phyloP scores from a whole-genome alignment of 2,329 filamentous ascomycete genomes.

The Pleoardoris graminearum region DNA sequence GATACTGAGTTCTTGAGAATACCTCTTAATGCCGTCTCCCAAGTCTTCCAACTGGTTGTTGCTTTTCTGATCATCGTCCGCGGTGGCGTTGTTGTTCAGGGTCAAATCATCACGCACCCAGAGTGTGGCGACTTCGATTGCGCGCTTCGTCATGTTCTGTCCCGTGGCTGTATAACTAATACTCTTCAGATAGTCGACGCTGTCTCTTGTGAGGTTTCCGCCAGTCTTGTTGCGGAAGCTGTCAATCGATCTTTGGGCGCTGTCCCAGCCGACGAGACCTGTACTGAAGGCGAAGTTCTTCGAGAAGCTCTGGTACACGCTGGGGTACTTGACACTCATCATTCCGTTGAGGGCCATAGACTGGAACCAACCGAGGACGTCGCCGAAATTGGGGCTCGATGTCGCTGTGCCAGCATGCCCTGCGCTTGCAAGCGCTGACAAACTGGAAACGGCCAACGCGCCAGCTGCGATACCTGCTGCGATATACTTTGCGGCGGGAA shows the following conservation, averaged over 20 bases:
- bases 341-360: slow-evolving; percentile 94
- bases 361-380: slow-evolving; percentile 89
- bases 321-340: slow-evolving; percentile 86
- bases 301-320: slow-evolving; percentile 84
- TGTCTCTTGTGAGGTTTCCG: slow-evolving; percentile 82
- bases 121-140: slow-evolving; percentile 52
- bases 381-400: slow-evolving; percentile 79
- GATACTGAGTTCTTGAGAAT: slow-evolving; percentile 80
- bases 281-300: slow-evolving; percentile 94
- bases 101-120: slow-evolving; percentile 56
- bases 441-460: slow-evolving; percentile 72
- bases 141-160: slow-evolving; percentile 60
- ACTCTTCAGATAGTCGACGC: slow-evolving; percentile 72
- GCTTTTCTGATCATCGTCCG: slow-evolving; percentile 44
- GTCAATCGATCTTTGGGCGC: slow-evolving; percentile 81
- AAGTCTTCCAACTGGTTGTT: slow-evolving; percentile 55
- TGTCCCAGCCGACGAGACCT: slow-evolving; percentile 80
- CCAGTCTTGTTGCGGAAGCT: slow-evolving; percentile 78
- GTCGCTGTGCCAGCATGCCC: slow-evolving; percentile 59
- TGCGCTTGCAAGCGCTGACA: slow-evolving; percentile 66
- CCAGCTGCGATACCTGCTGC: slow-evolving; percentile 85
- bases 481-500: slow-evolving; percentile 78
- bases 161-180: slow-evolving; percentile 69
- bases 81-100: slow-evolving; percentile 37
- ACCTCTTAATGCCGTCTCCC: slow-evolving; percentile 78